Percentiles rank a stretch among this genome's conserved stretches.
Evolutionary conservation across 768 basidiomycete genomes (phyloP).

Genomic region (Agaricus blazei): DNA sequence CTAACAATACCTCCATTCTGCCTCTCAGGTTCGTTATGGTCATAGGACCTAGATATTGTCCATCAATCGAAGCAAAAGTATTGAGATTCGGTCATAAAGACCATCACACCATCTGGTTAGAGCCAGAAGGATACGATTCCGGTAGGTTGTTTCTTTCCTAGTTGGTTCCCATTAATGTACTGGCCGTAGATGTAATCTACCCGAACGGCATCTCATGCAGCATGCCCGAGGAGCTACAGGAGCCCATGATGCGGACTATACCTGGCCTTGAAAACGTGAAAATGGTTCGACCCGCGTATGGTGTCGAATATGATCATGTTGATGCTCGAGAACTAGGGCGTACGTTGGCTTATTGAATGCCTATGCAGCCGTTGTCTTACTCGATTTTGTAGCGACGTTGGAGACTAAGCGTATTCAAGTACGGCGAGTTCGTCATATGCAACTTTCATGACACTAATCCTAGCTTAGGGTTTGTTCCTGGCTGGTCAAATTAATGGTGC

Average conservation of each 20-base stretch:
- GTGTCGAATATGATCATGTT: constrained; percentile 89
- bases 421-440: not conserved
- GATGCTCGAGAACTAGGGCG: constrained; percentile 78
- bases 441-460: not conserved
- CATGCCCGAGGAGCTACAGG: constrained; percentile 82
- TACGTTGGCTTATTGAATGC: constrained; percentile 28
- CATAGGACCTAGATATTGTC: constrained; percentile 86
- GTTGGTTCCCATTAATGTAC: not conserved
- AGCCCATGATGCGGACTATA: constrained; percentile 77
- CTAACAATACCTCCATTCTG: not conserved
- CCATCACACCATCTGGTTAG: constrained; percentile 78
- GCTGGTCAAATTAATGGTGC: constrained; percentile 87
- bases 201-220: constrained; percentile 89
- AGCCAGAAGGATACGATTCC: constrained; percentile 90
- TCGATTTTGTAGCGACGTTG: constrained; percentile 53
- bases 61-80: constrained; percentile 85
- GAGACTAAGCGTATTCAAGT: constrained; percentile 83
- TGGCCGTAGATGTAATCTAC: constrained; percentile 68
- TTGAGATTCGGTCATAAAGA: constrained; percentile 70
- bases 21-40: not conserved
- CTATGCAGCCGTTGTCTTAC: not conserved
- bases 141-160: constrained; percentile 32
- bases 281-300: constrained; percentile 84
- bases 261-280: constrained; percentile 81
- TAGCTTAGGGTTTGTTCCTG: constrained; percentile 67